Percentiles rank a stretch among this genome's conserved stretches.
Evolutionary conservation across 257 asterid species (phyloP).

Genomic region (Coffea canephora): DNA sequence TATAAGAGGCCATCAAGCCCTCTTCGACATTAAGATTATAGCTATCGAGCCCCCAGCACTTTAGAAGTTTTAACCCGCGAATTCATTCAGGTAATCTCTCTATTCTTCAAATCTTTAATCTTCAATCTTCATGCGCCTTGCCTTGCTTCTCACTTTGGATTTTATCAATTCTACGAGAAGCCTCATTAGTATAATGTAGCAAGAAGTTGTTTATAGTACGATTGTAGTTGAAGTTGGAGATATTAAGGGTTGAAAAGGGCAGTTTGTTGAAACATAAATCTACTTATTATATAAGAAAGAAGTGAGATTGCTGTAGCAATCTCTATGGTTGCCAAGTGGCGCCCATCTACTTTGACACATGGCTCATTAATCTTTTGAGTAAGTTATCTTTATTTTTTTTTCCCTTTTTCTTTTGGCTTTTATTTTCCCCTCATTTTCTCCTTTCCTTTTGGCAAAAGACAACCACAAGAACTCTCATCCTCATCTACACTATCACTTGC

Average conservation of each 20-base stretch:
- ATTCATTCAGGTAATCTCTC: neutral
- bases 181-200: neutral
- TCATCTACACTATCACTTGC: too few species aligned
- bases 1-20: neutral
- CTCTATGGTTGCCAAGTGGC: too few species aligned
- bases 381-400: too few species aligned
- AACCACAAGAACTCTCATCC: too few species aligned
- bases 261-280: slow-evolving; percentile 23
- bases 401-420: too few species aligned
- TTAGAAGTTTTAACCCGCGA: neutral
- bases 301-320: too few species aligned
- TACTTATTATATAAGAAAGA: too few species aligned
- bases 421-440: too few species aligned
- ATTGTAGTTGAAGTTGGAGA: slow-evolving; percentile 55
- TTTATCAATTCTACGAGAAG: neutral
- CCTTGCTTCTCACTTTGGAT: neutral
- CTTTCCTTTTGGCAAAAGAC: too few species aligned
- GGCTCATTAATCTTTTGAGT: too few species aligned
- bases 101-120: neutral
- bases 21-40: neutral
- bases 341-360: too few species aligned
- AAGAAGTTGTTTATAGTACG: neutral
- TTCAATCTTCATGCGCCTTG: neutral
- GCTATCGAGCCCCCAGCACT: too few species aligned
- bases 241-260: slow-evolving; percentile 29